Evolutionary conservation across 2,329 filamentous ascomycete genomes (phyloP).

Genomic region (Alternaria rosae): DNA sequence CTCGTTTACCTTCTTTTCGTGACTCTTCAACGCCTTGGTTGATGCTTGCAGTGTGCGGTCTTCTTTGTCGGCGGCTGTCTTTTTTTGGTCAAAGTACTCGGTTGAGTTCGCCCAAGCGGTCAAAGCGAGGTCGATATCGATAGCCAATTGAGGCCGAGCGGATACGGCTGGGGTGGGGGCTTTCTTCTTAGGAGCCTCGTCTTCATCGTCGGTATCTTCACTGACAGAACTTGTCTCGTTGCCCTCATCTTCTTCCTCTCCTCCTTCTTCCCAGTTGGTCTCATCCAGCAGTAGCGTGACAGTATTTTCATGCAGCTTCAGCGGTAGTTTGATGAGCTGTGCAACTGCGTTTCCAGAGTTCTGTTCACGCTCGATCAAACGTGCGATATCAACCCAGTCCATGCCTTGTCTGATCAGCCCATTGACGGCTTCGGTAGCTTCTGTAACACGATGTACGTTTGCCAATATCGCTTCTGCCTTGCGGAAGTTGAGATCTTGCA

Average conservation of each 20-base stretch:
- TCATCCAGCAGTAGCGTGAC: constrained; percentile 82
- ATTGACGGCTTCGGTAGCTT: constrained; percentile 91
- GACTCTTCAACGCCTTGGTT: constrained; percentile 82
- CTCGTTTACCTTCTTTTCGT: constrained; percentile 84
- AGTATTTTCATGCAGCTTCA: constrained; percentile 89
- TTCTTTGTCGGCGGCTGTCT: constrained; percentile 82
- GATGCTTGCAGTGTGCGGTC: constrained; percentile 86
- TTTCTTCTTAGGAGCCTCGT: constrained; percentile 59
- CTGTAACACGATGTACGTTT: constrained; percentile 88
- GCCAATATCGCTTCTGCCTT: constrained; percentile 92
- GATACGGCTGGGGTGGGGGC: constrained; percentile 44
- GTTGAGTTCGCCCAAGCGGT: constrained; percentile 89
- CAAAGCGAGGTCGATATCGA: constrained; percentile 85
- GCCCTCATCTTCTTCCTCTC: constrained; percentile 64
- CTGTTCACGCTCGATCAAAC: constrained; percentile 87
- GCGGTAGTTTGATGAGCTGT: constrained; percentile 81
- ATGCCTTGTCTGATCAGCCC: constrained; percentile 91
- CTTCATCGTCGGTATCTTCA: constrained; percentile 67
- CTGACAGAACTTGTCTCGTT: constrained; percentile 71
- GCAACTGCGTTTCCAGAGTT: constrained; percentile 83
- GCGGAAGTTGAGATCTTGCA: constrained; percentile 81
- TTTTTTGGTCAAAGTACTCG: constrained; percentile 91
- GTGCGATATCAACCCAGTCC: constrained; percentile 95
- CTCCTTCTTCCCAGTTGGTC: constrained; percentile 68
- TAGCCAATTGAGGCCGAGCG: constrained; percentile 61